These are phyloP conservation scores for Aureobasidium leucospermi DNA, from an alignment of 2,329 filamentous ascomycete species.

Conservation along the genomic window DNA sequence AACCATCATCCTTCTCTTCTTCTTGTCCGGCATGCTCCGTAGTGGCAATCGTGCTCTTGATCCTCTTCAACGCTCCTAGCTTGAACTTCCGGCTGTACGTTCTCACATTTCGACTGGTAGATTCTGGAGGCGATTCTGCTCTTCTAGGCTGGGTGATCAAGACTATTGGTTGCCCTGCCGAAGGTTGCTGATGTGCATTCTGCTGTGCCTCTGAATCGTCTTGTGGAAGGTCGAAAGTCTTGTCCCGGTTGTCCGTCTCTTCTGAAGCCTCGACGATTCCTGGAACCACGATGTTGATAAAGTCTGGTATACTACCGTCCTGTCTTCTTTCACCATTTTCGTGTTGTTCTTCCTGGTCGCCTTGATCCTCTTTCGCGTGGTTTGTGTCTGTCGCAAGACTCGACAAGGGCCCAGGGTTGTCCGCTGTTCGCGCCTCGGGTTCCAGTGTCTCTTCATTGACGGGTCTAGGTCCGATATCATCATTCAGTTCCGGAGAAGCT, in stretches of 20 bases:
- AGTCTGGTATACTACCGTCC: too few relatives aligned
- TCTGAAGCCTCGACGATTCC: not conserved
- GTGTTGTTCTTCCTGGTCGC: not conserved
- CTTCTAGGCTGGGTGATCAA: slow-evolving; percentile 5
- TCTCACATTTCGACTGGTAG: not conserved
- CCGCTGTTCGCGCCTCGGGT: not conserved
- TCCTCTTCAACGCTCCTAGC: not conserved
- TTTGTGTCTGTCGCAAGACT: not conserved
- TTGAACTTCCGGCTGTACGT: slow-evolving; percentile 4
- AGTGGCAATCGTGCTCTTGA: not conserved
- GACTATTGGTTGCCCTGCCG: not conserved
- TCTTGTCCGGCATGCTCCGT: not conserved
- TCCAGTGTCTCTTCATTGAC: not conserved
- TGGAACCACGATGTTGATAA: not conserved
- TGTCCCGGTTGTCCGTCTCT: not conserved
- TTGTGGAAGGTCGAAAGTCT: not conserved
- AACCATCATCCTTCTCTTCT: not conserved
- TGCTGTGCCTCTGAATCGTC: not conserved
- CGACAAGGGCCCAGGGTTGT: not conserved
- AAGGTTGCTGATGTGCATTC: not conserved
- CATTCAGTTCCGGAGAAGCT: not conserved
- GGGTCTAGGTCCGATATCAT: not conserved
- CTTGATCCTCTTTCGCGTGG: not conserved
- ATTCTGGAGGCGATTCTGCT: not conserved
- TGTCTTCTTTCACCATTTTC: not conserved